Base-by-base conservation (phyloP, 2,329 filamentous ascomycete genomes). In the Penicillium sclerotigenum region DNA sequence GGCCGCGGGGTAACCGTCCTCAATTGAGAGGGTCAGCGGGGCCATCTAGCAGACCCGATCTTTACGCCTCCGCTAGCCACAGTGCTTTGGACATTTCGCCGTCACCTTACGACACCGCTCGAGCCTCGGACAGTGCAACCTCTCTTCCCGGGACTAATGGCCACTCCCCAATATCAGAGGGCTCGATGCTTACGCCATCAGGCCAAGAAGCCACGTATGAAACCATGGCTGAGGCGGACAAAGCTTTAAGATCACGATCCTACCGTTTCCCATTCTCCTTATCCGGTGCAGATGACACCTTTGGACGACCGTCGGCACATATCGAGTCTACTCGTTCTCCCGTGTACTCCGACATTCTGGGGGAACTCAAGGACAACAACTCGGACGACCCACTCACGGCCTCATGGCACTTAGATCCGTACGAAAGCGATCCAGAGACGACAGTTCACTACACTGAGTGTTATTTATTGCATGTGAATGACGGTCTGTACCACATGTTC, bases 381-480 rank as follows among this genome's bases (percentile, higher is more conserved):
- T 54, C 64, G 3, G 62, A 71, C 8, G 69, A 73, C 52, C 67
- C 72, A 11, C 62, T 71, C 8, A 59, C 64, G 29, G 57, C 57
- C 46, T 77, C 76, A 57, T 81, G 77, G 77, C 74, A 79, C 28
- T 71, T 75, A 22, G 84, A 87, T 63, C 84, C 84, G 2, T 83
- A 77, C 62, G 74, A 78, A 37, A 67, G 73, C 14, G 78, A 85
- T 47, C 73, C 80, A 0, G 75, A 77, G 34, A 65, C 79, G 45
- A 80, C 81, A 1, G 68, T 77, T 28, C 77, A 82, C 47, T 78
- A 85, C 33, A 61, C 85, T 18, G 77, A 81, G 28, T 71, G 78
- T n/a, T 86, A 82, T 66, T 85, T 87, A 61, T 73, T 73, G n/a
- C 76, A 83, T 59, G 74, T 83, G 47, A 83, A 85, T 59, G 77